phyloP scores from a whole-genome alignment of 1,284 basidiomycete genomes.

The Xerocomus nothofagi region DNA sequence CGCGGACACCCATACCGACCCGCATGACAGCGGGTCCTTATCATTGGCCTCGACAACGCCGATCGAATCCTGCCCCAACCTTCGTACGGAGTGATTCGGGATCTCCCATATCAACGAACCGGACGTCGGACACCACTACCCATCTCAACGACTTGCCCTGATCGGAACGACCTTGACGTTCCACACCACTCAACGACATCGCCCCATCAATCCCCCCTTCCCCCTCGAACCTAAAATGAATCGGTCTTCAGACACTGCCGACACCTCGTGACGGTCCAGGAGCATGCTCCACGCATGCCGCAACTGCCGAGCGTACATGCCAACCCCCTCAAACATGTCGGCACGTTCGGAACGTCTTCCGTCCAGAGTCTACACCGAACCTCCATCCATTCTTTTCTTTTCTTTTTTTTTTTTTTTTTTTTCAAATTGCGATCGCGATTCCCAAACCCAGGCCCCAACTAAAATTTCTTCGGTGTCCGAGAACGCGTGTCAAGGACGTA shows the following conservation, averaged over 20 bases:
- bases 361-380: not conserved
- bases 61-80: constrained; percentile 1
- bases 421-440: too few relatives aligned
- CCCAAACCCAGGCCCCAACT: too few relatives aligned
- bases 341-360: not conserved
- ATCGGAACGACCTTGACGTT: constrained; percentile 8
- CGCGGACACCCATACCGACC: constrained; percentile 9
- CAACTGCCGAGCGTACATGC: constrained; percentile 1
- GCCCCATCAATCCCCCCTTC: not conserved
- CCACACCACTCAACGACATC: not conserved
- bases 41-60: constrained; percentile 10
- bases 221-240: not conserved
- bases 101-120: not conserved
- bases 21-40: constrained; percentile 14
- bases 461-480: not conserved
- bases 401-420: too few relatives aligned
- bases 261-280: not conserved
- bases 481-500: not conserved
- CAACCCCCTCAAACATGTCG: constrained; percentile 16
- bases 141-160: constrained; percentile 5
- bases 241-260: not conserved
- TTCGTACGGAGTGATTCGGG: constrained; percentile 19
- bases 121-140: not conserved
- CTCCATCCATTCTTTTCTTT: not conserved
- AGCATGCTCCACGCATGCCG: too few relatives aligned